Evolutionary conservation across 2,329 filamentous ascomycete species (phyloP).

Genomic region (Escovopsis weberi): DNA sequence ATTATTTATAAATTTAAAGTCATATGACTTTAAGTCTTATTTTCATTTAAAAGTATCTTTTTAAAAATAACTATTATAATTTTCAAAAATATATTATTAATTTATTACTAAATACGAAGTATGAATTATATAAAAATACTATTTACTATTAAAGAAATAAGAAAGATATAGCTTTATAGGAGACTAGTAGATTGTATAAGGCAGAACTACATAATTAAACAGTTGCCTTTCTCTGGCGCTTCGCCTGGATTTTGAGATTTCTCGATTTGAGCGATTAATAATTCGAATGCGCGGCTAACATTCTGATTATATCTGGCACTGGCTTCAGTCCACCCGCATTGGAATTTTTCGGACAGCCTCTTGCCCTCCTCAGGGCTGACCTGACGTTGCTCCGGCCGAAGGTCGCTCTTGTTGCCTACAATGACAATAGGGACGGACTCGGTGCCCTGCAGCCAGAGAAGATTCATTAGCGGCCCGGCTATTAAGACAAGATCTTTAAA

Average conservation of each 20-base stretch:
- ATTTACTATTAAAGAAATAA: too few relatives aligned
- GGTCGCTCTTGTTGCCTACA: slow-evolving; percentile 93
- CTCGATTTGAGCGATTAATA: slow-evolving; percentile 89
- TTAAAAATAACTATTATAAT: too few relatives aligned
- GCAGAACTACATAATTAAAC: slow-evolving; percentile 59
- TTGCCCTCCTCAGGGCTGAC: slow-evolving; percentile 76
- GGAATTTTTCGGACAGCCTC: slow-evolving; percentile 70
- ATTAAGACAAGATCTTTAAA: too few relatives aligned
- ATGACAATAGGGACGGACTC: slow-evolving; percentile 88
- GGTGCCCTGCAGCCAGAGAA: slow-evolving; percentile 47
- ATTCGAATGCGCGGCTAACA: slow-evolving; percentile 81
- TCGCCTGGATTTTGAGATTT: slow-evolving; percentile 84
- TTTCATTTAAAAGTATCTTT: too few relatives aligned
- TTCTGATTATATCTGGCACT: slow-evolving; percentile 91
- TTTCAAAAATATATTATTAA: too few relatives aligned
- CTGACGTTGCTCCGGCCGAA: slow-evolving; percentile 84
- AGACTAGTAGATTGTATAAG: too few relatives aligned
- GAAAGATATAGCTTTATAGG: too few relatives aligned
- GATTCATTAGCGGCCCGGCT: too few relatives aligned
- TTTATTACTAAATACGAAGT: too few relatives aligned
- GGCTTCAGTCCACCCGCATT: slow-evolving; percentile 89
- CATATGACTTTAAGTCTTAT: too few relatives aligned
- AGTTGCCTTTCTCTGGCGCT: slow-evolving; percentile 67
- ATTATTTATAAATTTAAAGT: too few relatives aligned
- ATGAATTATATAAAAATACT: too few relatives aligned